phyloP scores from a whole-genome alignment of 2,329 filamentous ascomycete genomes.

The Cyphellophora europaea region DNA sequence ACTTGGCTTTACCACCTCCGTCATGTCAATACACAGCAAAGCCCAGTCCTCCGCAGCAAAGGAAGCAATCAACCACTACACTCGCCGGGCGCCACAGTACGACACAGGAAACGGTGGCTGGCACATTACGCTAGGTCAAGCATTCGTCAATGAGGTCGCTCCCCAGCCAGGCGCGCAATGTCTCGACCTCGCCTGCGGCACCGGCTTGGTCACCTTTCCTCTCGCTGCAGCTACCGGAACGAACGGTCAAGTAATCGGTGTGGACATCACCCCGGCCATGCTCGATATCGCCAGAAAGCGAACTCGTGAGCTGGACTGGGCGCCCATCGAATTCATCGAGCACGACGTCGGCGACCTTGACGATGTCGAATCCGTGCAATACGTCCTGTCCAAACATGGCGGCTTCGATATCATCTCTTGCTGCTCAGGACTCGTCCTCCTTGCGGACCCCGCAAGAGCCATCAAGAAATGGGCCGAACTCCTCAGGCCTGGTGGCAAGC shows the following conservation, averaged over 20 bases:
- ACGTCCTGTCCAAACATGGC: constrained; percentile 1
- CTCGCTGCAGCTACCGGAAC: constrained; percentile 29
- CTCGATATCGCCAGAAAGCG: constrained; percentile 23
- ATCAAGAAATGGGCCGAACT: constrained; percentile 7
- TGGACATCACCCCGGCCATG: constrained; percentile 34
- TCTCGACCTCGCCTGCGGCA: constrained; percentile 39
- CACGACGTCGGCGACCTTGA: constrained; percentile 5
- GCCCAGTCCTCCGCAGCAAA: too few relatives aligned
- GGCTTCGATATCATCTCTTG: constrained; percentile 10
- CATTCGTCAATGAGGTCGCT: constrained; percentile 24
- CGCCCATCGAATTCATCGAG: constrained; percentile 4
- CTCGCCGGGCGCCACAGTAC: constrained; percentile 26
- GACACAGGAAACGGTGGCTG: constrained; percentile 25
- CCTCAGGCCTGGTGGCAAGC: constrained; percentile 7
- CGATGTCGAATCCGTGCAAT: constrained; percentile 3
- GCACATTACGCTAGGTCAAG: constrained; percentile 29
- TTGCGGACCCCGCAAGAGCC: constrained; percentile 4
- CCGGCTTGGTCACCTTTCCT: constrained; percentile 32
- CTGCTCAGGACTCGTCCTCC: constrained; percentile 10
- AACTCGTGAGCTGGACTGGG: background rate
- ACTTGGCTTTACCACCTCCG: too few relatives aligned
- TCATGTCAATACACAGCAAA: too few relatives aligned
- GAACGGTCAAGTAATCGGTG: constrained; percentile 27
- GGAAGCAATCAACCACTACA: too few relatives aligned
- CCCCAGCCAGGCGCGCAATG: constrained; percentile 27